Conservation (phyloP, 176 grass and related monocot genomes). For the Panicum miliaceum region DNA sequence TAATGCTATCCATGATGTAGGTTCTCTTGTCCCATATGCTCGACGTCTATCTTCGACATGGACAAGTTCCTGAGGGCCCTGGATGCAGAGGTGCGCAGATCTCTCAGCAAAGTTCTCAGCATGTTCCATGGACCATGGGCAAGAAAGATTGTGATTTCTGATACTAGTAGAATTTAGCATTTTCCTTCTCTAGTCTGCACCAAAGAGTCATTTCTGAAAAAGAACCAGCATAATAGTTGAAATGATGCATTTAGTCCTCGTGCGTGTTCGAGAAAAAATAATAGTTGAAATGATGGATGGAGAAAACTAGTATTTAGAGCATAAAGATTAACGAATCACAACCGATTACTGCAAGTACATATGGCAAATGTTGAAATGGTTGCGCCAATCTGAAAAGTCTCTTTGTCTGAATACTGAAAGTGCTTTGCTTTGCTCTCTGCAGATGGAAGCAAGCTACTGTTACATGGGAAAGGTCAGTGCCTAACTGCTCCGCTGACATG, state of each 20-base stretch:
- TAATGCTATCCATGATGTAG: slow-evolving; percentile 40
- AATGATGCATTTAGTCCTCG: no score
- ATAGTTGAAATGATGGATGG: background rate
- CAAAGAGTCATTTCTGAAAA: background rate
- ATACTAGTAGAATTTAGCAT: background rate
- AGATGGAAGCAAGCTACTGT: slow-evolving; percentile 62
- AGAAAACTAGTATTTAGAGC: background rate
- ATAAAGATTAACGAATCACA: background rate
- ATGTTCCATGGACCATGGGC: background rate
- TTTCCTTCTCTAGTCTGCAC: background rate
- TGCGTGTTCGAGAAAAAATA: no score
- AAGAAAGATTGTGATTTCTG: background rate
- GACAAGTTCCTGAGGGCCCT: slow-evolving; percentile 71
- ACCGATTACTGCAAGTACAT: background rate
- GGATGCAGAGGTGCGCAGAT: slow-evolving; percentile 66
- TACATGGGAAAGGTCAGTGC: slow-evolving; percentile 62
- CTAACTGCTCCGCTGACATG: background rate
- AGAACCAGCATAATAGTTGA: background rate
- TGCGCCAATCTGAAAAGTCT: background rate
- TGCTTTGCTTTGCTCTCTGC: slow-evolving; percentile 22
- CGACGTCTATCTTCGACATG: slow-evolving; percentile 77
- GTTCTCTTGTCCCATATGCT: slow-evolving; percentile 88
- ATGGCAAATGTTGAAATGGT: no score
- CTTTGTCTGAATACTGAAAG: slow-evolving; percentile 8
- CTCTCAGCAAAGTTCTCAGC: background rate